A percentile compares a stretch with the other conserved stretches of the same genome.
These are phyloP conservation scores for Populus alba DNA, from an alignment of 345 rosid species.

Conservation along the genomic window DNA sequence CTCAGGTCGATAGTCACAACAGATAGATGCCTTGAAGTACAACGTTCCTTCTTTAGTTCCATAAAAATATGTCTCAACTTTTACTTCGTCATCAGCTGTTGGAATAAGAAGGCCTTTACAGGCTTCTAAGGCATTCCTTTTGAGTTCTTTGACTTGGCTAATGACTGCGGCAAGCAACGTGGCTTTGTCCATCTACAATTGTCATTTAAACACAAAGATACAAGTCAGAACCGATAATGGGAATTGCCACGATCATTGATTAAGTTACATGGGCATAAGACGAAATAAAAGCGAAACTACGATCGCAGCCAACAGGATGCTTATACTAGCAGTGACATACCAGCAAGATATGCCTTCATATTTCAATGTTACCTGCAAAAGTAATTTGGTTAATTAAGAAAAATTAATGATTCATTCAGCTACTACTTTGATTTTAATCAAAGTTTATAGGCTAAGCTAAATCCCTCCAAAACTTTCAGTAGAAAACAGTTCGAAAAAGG, in stretches of 20 bases:
- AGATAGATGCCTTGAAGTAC: constrained; percentile 40
- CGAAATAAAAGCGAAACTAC: background rate
- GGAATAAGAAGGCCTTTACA: constrained; percentile 41
- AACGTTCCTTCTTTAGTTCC: constrained; percentile 22
- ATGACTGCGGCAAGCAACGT: constrained; percentile 45
- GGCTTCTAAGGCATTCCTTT: constrained; percentile 36
- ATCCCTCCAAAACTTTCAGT: background rate
- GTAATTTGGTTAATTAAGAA: constrained; percentile 15
- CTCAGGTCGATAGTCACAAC: constrained; percentile 43
- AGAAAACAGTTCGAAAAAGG: background rate
- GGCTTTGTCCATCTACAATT: constrained; percentile 55
- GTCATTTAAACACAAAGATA: background rate
- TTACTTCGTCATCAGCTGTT: constrained; percentile 42
- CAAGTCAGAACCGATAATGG: background rate
- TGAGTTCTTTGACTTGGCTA: constrained; percentile 32
- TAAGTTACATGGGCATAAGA: background rate
- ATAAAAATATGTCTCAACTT: constrained; percentile 30
- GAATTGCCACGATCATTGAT: background rate
- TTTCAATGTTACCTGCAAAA: constrained; percentile 20
- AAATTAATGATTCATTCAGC: background rate
- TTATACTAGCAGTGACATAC: constrained; percentile 18
- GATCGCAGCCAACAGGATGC: background rate
- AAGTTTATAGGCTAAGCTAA: background rate
- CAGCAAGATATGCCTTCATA: constrained; percentile 24
- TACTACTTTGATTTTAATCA: background rate